Evolutionary conservation across 2,329 filamentous ascomycete species (phyloP), one percentile per base, ranked within the genome.

Genomic region (Xylariaceae sp.): DNA sequence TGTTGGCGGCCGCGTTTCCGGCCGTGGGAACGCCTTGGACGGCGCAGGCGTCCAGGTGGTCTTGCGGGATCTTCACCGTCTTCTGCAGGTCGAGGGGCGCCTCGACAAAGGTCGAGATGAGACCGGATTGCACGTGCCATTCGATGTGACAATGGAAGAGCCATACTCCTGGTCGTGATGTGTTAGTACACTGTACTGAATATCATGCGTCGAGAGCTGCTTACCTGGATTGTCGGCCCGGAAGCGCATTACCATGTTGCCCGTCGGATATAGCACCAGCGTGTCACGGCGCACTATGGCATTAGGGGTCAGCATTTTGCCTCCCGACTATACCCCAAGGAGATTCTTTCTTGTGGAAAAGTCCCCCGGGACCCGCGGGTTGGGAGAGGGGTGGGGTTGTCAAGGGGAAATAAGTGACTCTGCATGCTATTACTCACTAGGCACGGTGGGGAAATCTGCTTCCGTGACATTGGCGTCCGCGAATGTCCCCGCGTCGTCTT

Each of bases 121-220:
- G 77, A n/a, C 89, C 89, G 2, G 84, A 85, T 1, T 81, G 75
- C 54, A 90, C 77, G 68, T 91, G 89, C 88, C 88, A 93, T 68
- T 90, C 88, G 50, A 93, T 88, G 70, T 93, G 90, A 73, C 89
- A 93, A 73, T 92, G 89, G 75, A 92, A 89, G 3, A 89, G 71
- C 86, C 86, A 89, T 20, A 89, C 77, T 40, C 83, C 77, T 77
- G 41, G 21, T 26, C 40, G 26, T 26, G 12, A 45, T 41, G 12
- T 47, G 32, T 54, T 44, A 52, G 44, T 7, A 45, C 20, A 3
- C 4, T 37, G 26, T 19, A 23, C 20, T 44, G 47, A 21, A 43
- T 29, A 32, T 4, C 50, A 52, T 18, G 7, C 14, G n/a, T 2
- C 43, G 10, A n/a, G 18, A 23, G 40, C 19, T 14, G 37, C 64